Evolutionary conservation across 305 asterid species (phyloP), one percentile per base, ranked within the genome.

Genomic region (Andrographis paniculata): DNA sequence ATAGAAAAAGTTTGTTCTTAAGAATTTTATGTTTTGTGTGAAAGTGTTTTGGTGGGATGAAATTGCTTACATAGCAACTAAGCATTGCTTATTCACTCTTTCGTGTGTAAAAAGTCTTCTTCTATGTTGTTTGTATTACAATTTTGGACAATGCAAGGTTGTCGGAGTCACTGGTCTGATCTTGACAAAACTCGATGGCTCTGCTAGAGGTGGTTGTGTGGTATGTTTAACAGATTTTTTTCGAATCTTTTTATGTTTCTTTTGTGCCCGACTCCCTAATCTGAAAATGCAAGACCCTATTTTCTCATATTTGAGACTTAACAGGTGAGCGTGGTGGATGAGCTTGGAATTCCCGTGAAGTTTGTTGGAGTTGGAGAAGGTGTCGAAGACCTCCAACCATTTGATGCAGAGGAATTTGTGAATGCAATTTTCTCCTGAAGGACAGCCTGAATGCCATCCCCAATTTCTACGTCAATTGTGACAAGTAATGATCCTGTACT

Each of bases 191-290:
- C 93, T 88, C n/a, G 97, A 88, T 55, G 97, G 97, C 35, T 53
- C 97, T 33, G 97, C 97, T 14, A 75, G 94, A 76, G 97, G 97
- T 62, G 97, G 97, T 53, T 88, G 97, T 46, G 93, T 88, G 92
- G 97, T 87, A 68, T 52, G 53, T 56, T 57, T 42, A 22, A 45
- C 30, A 19, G 48, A 13, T 15, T 68, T 15, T 39, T 5, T 47
- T 15, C 16, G 27, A n/a, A n/a, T n/a, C 31, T 37, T 48, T 36
- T 27, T 16, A 3, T 8, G 21, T 19, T 36, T 31, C 17, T 54
- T 20, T 30, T 14, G 4, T 43, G 51, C 30, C 27, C 28, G 45
- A 50, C 47, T 42, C 45, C 24, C 35, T 42, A 14, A 6, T 31
- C 31, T 27, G 30, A 43, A 64, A 17, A 36, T 47, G 14, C n/a